phyloP scores from a whole-genome alignment of 2,329 filamentous ascomycete genomes.

The Coleophoma crateriformis region DNA sequence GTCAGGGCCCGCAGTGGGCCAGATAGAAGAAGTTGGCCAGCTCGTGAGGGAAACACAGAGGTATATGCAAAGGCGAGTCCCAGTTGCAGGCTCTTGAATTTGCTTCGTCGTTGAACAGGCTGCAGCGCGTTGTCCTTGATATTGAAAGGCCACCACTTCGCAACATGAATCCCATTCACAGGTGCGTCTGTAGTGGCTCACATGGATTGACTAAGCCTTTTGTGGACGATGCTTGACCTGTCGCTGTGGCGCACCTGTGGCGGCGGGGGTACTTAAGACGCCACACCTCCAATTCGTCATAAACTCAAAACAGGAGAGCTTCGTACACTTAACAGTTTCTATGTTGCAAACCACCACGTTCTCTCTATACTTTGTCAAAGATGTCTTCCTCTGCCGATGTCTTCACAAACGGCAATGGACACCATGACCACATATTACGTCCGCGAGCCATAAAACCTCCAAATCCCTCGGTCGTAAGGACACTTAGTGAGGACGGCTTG shows the following conservation, averaged over 20 bases:
- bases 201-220: too few species aligned
- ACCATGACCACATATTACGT: constrained; percentile 25
- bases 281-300: background rate
- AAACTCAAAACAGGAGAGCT: background rate
- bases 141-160: background rate
- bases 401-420: constrained; percentile 16
- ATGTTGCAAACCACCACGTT: background rate
- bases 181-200: background rate
- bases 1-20: constrained; percentile 25
- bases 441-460: constrained; percentile 19
- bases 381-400: constrained; percentile 25
- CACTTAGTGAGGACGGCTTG: constrained; percentile 17
- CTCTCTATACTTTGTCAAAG: background rate
- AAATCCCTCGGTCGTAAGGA: constrained; percentile 19
- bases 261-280: background rate
- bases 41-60: background rate
- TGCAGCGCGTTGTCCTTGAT: background rate
- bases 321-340: background rate
- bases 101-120: too few species aligned
- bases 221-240: background rate
- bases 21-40: constrained; percentile 14
- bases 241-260: background rate
- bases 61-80: background rate
- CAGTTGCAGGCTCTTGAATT: too few species aligned
- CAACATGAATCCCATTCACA: background rate